phyloP scores from a whole-genome alignment of 2,329 filamentous ascomycete species.

The Colletotrichum sp. region DNA sequence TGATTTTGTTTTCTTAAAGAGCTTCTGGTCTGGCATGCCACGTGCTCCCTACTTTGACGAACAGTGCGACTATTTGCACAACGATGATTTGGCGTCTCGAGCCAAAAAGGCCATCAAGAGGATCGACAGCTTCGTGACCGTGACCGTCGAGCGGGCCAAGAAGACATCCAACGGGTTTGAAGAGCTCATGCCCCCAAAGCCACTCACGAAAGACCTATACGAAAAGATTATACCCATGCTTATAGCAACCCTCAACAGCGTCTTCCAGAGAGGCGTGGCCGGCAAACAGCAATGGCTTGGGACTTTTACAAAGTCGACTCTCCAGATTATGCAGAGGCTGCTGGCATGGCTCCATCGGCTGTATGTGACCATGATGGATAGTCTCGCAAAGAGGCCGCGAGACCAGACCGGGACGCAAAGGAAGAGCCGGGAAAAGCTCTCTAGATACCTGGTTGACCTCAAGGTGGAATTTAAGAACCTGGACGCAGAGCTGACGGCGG shows the following conservation, averaged over 20 bases:
- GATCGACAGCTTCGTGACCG: background rate
- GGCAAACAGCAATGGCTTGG: background rate
- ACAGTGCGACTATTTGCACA: slow-evolving; percentile 7
- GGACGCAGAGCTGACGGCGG: background rate
- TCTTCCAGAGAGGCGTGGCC: background rate
- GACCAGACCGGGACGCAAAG: background rate
- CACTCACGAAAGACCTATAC: background rate
- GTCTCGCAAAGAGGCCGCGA: background rate
- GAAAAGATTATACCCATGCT: slow-evolving; percentile 3
- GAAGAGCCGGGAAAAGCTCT: background rate
- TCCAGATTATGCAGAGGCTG: slow-evolving; percentile 16
- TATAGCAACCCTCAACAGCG: background rate
- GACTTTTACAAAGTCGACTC: background rate
- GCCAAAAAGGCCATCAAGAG: background rate
- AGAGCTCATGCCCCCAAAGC: background rate
- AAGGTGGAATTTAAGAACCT: background rate
- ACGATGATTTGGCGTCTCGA: background rate
- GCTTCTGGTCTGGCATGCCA: slow-evolving; percentile 1
- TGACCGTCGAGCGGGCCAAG: background rate
- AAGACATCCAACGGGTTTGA: background rate
- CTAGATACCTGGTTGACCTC: background rate
- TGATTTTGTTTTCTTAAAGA: background rate
- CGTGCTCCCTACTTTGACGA: background rate
- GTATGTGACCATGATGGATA: background rate
- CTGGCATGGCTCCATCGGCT: background rate